Base-by-base conservation (phyloP, 176 grass and related monocot genomes). In the Carex pumila region DNA sequence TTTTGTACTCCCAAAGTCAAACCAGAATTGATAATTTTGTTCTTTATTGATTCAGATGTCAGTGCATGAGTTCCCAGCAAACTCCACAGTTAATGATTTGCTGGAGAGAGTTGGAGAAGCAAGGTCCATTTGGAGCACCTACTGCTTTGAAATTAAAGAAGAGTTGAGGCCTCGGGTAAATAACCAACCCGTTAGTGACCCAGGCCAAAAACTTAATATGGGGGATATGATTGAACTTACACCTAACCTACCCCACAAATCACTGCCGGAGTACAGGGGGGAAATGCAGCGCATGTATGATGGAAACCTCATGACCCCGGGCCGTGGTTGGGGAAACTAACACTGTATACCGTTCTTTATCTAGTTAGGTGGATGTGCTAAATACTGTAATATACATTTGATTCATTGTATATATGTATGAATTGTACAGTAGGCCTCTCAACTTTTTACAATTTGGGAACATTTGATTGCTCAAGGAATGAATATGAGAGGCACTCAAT, bases 281-380 rank as follows among this genome's bases (percentile, higher is more conserved):
- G 91, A 99, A 83, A 94, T 99, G 73, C 93, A 99, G 85, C 93
- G 97, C n/a, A 99, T 99, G 93, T 99, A 99, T 10, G 90, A 99
- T 70, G 91, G 88, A 0, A 91, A 85, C 15, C 88, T 90, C 5
- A 83, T 90, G n/a, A 80, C 89, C 12, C 85, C 93, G 6, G 83
- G 90, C 71, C 62, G 76, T 78, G 80, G 89, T 43, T 87, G 22
- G 7, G 81, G 72, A 84, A 89, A 84, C 61, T 92, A 84, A 85
- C 79, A 39, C 2, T 25, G 5, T 43, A 11, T 60, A 15, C 36
- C 80, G 64, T 81, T 43, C 59, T 59, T 81, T 81, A 61, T 37
- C 37, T 81, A 65, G 80, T 83, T 34, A 45, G 34, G 83, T 90
- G 62, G 60, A 85, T 86, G 21, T 75, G 64, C 12, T 91, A 85